phyloP scores from a whole-genome alignment of 148 eudicot species.

The Dysphania ambrosioides region DNA sequence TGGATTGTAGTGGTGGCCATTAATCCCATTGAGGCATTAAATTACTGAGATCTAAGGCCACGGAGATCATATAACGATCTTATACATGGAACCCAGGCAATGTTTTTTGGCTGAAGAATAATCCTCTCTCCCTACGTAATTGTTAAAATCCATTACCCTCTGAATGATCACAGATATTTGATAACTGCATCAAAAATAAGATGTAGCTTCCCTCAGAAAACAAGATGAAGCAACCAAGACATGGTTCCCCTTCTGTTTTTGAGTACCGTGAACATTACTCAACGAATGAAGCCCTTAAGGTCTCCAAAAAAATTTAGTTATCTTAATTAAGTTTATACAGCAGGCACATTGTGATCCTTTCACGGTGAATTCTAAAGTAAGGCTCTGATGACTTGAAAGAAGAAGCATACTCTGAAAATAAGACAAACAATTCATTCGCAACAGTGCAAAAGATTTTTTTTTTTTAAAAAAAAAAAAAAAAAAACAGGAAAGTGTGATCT shows the following conservation, averaged over 20 bases:
- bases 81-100: too few species aligned
- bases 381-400: too few species aligned
- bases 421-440: not conserved
- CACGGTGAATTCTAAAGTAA: not conserved
- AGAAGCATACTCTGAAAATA: not conserved
- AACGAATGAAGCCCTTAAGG: not conserved
- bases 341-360: not conserved
- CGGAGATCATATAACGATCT: too few species aligned
- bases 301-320: too few species aligned
- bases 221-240: not conserved
- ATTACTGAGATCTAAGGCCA: not conserved
- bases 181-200: not conserved
- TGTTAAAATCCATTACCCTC: not conserved
- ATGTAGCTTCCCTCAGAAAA: too few species aligned
- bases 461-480: not conserved
- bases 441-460: not conserved
- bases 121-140: not conserved
- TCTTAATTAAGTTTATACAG: not conserved
- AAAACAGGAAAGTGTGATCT: not conserved
- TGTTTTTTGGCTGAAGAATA: too few species aligned
- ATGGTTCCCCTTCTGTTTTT: too few species aligned
- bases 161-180: not conserved
- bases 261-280: not conserved
- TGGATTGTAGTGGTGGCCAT: not conserved
- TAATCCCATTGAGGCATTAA: not conserved